Evolutionary conservation across 495 filamentous ascomycete species (phyloP).

Genomic region (Podospora anserina): DNA sequence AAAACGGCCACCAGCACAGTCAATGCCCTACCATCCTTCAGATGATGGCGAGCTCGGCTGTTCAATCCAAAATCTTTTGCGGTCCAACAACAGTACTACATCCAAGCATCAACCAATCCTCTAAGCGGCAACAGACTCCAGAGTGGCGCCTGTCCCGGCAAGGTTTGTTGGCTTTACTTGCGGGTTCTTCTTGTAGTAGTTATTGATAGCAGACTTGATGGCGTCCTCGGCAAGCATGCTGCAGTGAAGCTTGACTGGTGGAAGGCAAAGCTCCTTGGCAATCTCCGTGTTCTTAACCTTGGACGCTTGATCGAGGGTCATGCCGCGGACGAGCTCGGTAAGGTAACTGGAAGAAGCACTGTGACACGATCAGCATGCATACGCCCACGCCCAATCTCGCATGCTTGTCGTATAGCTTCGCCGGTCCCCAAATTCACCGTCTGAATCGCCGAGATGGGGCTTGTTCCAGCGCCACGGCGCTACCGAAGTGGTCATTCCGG

Average conservation of each 20-base stretch:
- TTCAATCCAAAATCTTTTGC: conserved; percentile 2
- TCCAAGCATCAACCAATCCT: neutral
- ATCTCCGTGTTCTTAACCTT: conserved; percentile 96
- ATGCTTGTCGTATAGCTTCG: neutral
- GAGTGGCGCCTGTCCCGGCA: conserved; percentile 55
- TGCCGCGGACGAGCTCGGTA: conserved; percentile 88
- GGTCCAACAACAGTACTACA: neutral
- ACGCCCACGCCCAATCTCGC: neutral
- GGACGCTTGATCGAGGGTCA: conserved; percentile 91
- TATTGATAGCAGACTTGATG: conserved; percentile 97
- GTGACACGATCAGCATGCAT: conserved; percentile 14
- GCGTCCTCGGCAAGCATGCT: conserved; percentile 98
- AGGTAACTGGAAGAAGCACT: conserved; percentile 66
- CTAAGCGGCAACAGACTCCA: conserved; percentile 28
- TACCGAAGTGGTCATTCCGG: neutral
- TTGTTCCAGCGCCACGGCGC: neutral
- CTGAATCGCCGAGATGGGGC: neutral
- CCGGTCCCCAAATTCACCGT: neutral
- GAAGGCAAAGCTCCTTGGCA: conserved; percentile 90
- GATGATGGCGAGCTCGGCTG: conserved; percentile 15
- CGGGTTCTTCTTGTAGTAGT: conserved; percentile 96
- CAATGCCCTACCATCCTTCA: neutral
- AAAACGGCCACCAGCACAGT: conserved; percentile 1
- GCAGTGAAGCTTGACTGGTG: conserved; percentile 96
- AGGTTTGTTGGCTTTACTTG: conserved; percentile 69